Evolutionary conservation across 306 rosid species (phyloP).

Genomic region (Adenanthera pavonina): DNA sequence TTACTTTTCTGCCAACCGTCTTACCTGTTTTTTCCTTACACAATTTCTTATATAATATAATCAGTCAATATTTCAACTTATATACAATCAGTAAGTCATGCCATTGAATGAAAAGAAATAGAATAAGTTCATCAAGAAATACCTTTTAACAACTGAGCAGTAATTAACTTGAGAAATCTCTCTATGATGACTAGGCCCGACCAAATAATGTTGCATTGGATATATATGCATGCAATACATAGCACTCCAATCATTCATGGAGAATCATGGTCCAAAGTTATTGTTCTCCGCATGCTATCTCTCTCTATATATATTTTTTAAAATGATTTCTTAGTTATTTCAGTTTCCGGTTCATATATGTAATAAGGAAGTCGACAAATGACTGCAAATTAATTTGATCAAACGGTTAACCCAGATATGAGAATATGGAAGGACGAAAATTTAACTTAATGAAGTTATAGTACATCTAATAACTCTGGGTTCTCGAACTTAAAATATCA

Average conservation of each 20-base stretch:
- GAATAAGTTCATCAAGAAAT: not conserved
- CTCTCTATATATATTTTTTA: not conserved
- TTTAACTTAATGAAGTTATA: not conserved
- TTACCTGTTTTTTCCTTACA: not conserved
- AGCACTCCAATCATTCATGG: constrained; percentile 36
- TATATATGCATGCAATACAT: constrained; percentile 1
- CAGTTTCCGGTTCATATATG: not conserved
- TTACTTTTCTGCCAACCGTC: not conserved
- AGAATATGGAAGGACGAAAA: not conserved
- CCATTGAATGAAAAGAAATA: not conserved
- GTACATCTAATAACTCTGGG: too few species aligned
- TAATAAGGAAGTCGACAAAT: not conserved
- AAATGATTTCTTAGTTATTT: not conserved
- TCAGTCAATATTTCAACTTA: not conserved
- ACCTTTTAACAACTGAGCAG: constrained; percentile 5
- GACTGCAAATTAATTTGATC: not conserved
- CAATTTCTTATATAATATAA: not conserved
- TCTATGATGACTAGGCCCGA: constrained; percentile 17
- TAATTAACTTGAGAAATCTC: not conserved
- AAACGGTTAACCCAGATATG: not conserved
- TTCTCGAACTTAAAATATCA: too few species aligned
- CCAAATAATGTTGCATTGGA: constrained; percentile 29
- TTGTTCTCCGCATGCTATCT: constrained; percentile 6
- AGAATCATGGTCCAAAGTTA: not conserved
- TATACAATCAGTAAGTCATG: too few species aligned